A percentile compares a stretch with the other conserved stretches of the same genome.
Evolutionary conservation across 192 early-diverging fungal genomes (phyloP).

Genomic region (Radiomyces spectabilis): DNA sequence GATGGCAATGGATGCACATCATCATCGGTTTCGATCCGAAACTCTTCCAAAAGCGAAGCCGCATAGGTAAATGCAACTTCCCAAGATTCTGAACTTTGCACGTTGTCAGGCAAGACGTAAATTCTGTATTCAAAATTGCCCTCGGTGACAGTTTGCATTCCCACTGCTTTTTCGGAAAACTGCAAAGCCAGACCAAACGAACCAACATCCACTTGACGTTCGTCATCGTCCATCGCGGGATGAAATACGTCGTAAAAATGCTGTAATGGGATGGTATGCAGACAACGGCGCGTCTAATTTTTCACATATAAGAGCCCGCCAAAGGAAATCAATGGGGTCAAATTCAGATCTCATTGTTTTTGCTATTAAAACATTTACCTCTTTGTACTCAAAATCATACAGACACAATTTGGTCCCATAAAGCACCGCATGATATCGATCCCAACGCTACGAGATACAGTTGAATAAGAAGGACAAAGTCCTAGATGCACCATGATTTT

Average conservation of each 20-base stretch:
- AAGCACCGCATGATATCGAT: slow-evolving; percentile 21
- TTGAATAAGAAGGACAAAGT: slow-evolving; percentile 7
- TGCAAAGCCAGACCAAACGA: slow-evolving; percentile 16
- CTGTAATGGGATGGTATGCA: slow-evolving; percentile 6
- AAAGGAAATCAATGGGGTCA: too few relatives aligned
- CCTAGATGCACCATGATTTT: too few relatives aligned
- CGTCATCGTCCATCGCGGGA: slow-evolving; percentile 21
- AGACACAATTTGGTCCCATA: slow-evolving; percentile 10
- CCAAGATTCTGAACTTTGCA: slow-evolving; percentile 6
- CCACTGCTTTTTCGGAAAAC: slow-evolving; percentile 6
- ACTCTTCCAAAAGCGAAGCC: slow-evolving; percentile 5
- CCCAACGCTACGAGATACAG: slow-evolving; percentile 17
- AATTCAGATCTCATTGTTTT: neutral
- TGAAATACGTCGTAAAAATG: slow-evolving; percentile 11
- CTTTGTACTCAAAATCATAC: slow-evolving; percentile 33
- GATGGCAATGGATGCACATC: too few relatives aligned
- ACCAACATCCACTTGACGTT: slow-evolving; percentile 21
- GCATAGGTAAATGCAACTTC: slow-evolving; percentile 15
- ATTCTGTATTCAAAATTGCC: slow-evolving; percentile 9
- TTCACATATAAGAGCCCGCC: too few relatives aligned
- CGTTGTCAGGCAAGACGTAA: slow-evolving; percentile 22
- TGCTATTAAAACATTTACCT: slow-evolving; percentile 6
- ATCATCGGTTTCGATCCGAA: too few relatives aligned
- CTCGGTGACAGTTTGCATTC: neutral
- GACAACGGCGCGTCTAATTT: too few relatives aligned